phyloP scores from a whole-genome alignment of 371 early-diverging fungal species.

The Choanephora cucurbitarum region DNA sequence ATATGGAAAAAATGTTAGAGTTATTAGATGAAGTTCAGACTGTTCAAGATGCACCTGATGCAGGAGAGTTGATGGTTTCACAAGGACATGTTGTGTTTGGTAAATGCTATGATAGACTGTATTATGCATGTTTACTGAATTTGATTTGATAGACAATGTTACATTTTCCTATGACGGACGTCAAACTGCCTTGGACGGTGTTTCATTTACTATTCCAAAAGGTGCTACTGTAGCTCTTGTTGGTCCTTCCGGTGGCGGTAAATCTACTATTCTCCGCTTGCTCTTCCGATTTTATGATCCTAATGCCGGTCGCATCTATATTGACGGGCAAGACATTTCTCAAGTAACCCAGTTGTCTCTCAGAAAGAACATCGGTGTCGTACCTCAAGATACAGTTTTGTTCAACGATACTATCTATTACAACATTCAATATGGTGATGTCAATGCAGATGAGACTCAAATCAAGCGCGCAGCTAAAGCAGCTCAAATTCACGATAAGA shows the following conservation, averaged over 20 bases:
- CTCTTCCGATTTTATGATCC: slow-evolving; percentile 92
- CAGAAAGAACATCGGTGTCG: slow-evolving; percentile 74
- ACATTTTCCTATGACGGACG: slow-evolving; percentile 73
- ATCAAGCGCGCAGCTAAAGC: slow-evolving; percentile 77
- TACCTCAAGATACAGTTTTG: slow-evolving; percentile 86
- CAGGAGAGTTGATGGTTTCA: slow-evolving; percentile 49
- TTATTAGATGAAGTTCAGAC: slow-evolving; percentile 74
- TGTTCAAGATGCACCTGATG: slow-evolving; percentile 61
- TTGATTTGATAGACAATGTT: slow-evolving; percentile 53
- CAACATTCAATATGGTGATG: slow-evolving; percentile 79
- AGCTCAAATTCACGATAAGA: slow-evolving; percentile 78
- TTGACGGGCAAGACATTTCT: slow-evolving; percentile 89
- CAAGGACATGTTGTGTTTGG: slow-evolving; percentile 72
- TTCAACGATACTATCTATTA: slow-evolving; percentile 84
- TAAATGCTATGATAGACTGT: slow-evolving; percentile 12
- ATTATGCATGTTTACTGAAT: too few species aligned
- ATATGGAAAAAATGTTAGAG: slow-evolving; percentile 92
- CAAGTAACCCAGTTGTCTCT: slow-evolving; percentile 67
- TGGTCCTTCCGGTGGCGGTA: slow-evolving; percentile 89
- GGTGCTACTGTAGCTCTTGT: slow-evolving; percentile 86
- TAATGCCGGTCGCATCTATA: slow-evolving; percentile 73
- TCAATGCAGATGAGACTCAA: slow-evolving; percentile 61
- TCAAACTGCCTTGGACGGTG: slow-evolving; percentile 69
- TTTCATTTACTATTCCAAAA: slow-evolving; percentile 79
- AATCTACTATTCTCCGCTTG: slow-evolving; percentile 88